Evolutionary conservation across 208 protist species (phyloP), one percentile per base, ranked within the genome.

Genomic region (Wallacemonas sp.): DNA sequence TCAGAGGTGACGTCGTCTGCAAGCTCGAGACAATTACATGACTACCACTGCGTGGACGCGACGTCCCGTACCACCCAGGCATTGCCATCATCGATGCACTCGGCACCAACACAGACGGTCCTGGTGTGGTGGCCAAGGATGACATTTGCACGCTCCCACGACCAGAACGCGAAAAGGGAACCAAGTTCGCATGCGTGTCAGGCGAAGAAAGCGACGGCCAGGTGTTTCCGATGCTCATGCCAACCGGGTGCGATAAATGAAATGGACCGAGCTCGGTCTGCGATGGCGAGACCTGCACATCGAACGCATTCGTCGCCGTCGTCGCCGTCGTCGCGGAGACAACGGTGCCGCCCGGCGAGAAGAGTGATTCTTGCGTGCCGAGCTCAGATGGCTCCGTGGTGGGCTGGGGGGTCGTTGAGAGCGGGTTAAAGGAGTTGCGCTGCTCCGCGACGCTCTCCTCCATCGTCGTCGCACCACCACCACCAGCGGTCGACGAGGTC

Each of bases 21-120:
- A 33, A 31, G 30, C 51, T 58, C 15, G 51, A 58, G 17, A 58
- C 0, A n/a, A 39, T 22, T 15, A 26, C 51, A 31, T 39, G 51
- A 19, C 51, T 58, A n/a, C 30, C 31, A n/a, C 51, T 58, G 51
- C 26, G 51, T 5, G 51, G 51, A 15, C 51, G 51, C 28, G 6
- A 26, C 12, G 21, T 15, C 30, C 8, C 19, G 14, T 58, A 14
- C 51, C 51, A 58, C n/a, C 41, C 30, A 19, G 9, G 17, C 44
- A 14, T 22, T n/a, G n/a, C n/a, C n/a, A n/a, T n/a, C n/a, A n/a
- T n/a, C n/a, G n/a, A n/a, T n/a, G n/a, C n/a, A n/a, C n/a, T n/a
- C n/a, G n/a, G n/a, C n/a, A n/a, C n/a, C n/a, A n/a, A n/a, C n/a
- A n/a, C n/a, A n/a, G n/a, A n/a, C n/a, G n/a, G n/a, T n/a, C n/a